Evolutionary conservation across 371 early-diverging fungal species (phyloP).

Genomic region (Apophysomyces variabilis): DNA sequence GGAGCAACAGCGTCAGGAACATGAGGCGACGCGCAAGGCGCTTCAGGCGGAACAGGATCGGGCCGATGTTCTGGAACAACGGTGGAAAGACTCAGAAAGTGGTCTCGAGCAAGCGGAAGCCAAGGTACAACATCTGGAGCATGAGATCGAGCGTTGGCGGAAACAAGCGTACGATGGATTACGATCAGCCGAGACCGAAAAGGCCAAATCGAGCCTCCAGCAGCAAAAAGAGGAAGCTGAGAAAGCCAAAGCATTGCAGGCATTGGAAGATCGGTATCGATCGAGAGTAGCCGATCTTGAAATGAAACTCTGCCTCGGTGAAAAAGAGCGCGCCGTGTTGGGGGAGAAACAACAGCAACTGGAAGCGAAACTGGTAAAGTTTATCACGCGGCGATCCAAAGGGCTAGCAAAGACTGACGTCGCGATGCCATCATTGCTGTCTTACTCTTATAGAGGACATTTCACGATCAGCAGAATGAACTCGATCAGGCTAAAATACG

Average conservation of each 20-base stretch:
- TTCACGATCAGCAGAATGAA: slow-evolving; percentile 31
- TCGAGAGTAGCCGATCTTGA: neutral
- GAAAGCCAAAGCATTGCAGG: neutral
- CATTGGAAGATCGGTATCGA: slow-evolving; percentile 18
- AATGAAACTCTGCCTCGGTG: neutral
- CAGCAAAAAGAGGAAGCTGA: too few relatives aligned
- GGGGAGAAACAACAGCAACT: slow-evolving; percentile 32
- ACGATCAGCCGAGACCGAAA: too few relatives aligned
- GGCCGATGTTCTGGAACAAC: slow-evolving; percentile 29
- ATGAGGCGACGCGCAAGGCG: slow-evolving; percentile 5
- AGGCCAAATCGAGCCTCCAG: too few relatives aligned
- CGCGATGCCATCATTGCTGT: neutral
- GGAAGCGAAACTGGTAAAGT: slow-evolving; percentile 21
- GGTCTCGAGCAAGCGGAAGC: slow-evolving; percentile 42
- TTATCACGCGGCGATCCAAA: neutral
- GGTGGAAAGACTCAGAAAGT: slow-evolving; percentile 37
- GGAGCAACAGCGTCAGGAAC: neutral
- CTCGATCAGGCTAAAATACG: slow-evolving; percentile 59
- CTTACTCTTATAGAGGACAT: slow-evolving; percentile 11
- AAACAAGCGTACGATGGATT: slow-evolving; percentile 21
- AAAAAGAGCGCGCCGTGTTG: slow-evolving; percentile 18
- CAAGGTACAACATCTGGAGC: slow-evolving; percentile 36
- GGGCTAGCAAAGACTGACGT: neutral
- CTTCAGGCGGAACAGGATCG: slow-evolving; percentile 28
- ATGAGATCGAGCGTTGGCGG: slow-evolving; percentile 29